Base-by-base conservation (phyloP, 306 rosid genomes). In the Styphnolobium japonicum region DNA sequence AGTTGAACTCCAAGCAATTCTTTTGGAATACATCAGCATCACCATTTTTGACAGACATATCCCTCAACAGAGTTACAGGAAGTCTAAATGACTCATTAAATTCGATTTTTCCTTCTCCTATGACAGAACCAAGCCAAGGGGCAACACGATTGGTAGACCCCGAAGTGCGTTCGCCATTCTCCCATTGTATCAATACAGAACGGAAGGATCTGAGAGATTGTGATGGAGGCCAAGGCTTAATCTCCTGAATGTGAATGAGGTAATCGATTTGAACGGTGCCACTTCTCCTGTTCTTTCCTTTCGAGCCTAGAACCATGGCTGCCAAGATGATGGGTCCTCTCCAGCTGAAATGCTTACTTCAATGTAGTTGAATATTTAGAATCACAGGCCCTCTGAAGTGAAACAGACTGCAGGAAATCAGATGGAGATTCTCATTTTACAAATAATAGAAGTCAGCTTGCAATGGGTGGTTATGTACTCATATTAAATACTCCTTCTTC, bases 201-300 rank as follows among this genome's bases (percentile, higher is more conserved):
- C 96, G 91, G 33, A 89, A 73, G 1, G 96, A 88, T 73, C 78
- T 87, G 46, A 91, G 94, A 5, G 98, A 87, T 82, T 93, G 93
- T 0, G 99, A 88, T 2, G 97, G 99, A 0, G 97, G 98, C 99
- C 99, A 95, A 40, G 99, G 99, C 92, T 90, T 95, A 60, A 95
- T 85, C 83, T 93, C 98, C 58, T 85, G 88, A 76, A 95, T 79
- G 75, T 93, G 96, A 79, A 95, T 81, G 21, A 83, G 64, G 85
- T 88, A 95, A 76, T 91, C 85, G 71, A 82, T 63, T 62, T 86
- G 95, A 73, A 93, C 81, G 2, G 85, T 40, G 22, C 88, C 67
- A 55, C 94, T 77, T 73, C 92, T 85, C 85, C 88, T 74, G 81
- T 67, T 82, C 90, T 93, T 95, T 53, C 93, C 91, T 84, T 80